Base-by-base conservation (phyloP, 106 monocot genomes). In the Dendrobium officinale region DNA sequence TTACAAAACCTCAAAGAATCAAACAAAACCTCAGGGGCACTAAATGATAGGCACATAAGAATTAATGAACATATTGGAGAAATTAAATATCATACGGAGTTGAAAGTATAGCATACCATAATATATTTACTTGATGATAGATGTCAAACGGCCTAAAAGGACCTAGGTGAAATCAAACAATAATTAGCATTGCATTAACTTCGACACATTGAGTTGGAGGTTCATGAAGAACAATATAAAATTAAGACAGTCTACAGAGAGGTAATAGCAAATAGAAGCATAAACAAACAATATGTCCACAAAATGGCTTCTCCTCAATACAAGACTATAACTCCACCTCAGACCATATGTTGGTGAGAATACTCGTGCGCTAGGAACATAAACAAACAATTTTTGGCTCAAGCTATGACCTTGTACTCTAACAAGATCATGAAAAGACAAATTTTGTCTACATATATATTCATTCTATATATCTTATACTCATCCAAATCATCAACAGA, bases 81-180 rank as follows among this genome's bases (percentile, higher is more conserved):
- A 42, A 77, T 56, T 72, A 24, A 47, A 72, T 73, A 80, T 80
- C 42, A 80, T 17, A 42, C 48, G 2, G 55, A 55, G 29, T 26
- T 74, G 27, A 45, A 66, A 81, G 24, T 20, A 76, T 58, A 20
- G 80, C 89, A 82, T 84, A 97, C 97, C 98, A 98, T 87, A 98
- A 78, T 47, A 98, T 86, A 81, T 95, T 91, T 75, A 95, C 86
- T 81, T 98, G 98, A 82, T 98, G 94, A 85, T 89, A 98, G 16
- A 98, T 98, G 85, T 98, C 98, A 87, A 83, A 98, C 43, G 98
- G 98, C 83, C 98, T 98, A 85, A 86, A 55, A 80, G 85, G 87
- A 94, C 82, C 86, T 82, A 89, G 83, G 77, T 81, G 67, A 87
- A 88, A 77, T 40, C 59, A 85, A 83, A 88, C 27, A 9, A 47